These are phyloP conservation scores for Scedosporium dehoogii DNA, from an alignment of 2,329 filamentous ascomycete species.

Conservation along the genomic window DNA sequence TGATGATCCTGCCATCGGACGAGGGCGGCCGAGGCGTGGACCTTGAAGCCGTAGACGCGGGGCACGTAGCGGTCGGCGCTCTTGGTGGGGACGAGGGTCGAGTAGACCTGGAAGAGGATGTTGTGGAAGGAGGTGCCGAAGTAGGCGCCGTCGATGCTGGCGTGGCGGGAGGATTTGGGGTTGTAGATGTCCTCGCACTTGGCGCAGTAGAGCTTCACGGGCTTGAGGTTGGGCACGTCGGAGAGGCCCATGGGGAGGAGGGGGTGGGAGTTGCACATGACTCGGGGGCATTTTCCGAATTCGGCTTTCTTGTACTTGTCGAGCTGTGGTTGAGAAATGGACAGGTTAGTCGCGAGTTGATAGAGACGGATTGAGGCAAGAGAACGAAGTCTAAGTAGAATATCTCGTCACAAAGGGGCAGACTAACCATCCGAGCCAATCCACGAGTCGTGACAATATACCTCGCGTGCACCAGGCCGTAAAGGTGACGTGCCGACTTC, in stretches of 20 bases:
- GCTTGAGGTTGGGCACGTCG: conserved; percentile 76
- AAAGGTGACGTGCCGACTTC: conserved; percentile 90
- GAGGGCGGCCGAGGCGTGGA: conserved; percentile 80
- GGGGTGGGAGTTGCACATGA: conserved; percentile 87
- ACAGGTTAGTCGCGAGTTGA: background rate
- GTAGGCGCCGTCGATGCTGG: conserved; percentile 92
- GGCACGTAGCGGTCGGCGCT: conserved; percentile 79
- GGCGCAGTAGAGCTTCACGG: conserved; percentile 94
- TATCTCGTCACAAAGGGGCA: background rate
- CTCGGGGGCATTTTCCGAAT: conserved; percentile 95
- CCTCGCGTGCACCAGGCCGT: conserved; percentile 88
- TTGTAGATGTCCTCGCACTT: conserved; percentile 99
- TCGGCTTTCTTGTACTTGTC: conserved; percentile 98
- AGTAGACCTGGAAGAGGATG: conserved; percentile 98
- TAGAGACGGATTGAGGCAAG: background rate
- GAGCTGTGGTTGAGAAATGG: conserved; percentile 44
- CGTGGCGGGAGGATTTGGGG: conserved; percentile 92
- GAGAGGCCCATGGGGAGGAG: conserved; percentile 91
- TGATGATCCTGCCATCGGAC: conserved; percentile 82
- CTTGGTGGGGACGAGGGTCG: conserved; percentile 78
- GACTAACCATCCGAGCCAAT: conserved; percentile 83
- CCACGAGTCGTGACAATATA: conserved; percentile 96
- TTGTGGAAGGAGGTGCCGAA: conserved; percentile 98
- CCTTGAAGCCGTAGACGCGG: conserved; percentile 87
- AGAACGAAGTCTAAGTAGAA: too few relatives aligned